Conservation (phyloP, 345 rosid species). For the Acer saccharum region DNA sequence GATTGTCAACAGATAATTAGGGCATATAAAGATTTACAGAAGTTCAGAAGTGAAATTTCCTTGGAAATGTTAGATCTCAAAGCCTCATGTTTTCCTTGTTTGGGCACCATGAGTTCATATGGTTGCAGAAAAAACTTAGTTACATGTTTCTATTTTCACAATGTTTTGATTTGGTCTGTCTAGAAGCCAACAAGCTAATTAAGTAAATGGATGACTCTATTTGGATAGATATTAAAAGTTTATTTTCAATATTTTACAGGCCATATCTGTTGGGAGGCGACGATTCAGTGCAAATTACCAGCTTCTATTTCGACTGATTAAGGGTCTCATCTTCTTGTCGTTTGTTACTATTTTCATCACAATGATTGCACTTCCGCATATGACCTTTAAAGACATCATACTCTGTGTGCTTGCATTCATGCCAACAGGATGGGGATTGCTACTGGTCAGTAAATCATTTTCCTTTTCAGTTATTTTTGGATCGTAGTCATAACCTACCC, state of each 20-base stretch:
- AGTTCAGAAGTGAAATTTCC: not conserved
- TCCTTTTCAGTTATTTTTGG: not conserved
- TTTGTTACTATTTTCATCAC: conserved; percentile 53
- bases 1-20: not conserved
- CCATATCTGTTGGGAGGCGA: conserved; percentile 65
- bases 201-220: not conserved
- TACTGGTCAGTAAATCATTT: conserved; percentile 53
- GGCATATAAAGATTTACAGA: not conserved
- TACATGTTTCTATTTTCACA: no score
- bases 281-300: conserved; percentile 73
- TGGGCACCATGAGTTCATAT: not conserved
- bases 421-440: conserved; percentile 97
- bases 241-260: conserved; percentile 35
- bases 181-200: not conserved
- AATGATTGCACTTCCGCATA: conserved; percentile 60
- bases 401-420: conserved; percentile 81
- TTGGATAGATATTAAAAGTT: not conserved
- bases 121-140: no score
- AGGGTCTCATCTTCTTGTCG: conserved; percentile 67
- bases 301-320: conserved; percentile 71
- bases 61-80: not conserved
- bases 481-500: not conserved
- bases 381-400: conserved; percentile 67
- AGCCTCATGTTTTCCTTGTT: not conserved
- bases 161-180: not conserved